Evolutionary conservation across 345 rosid species (phyloP).

Genomic region (Noccaea bulbosa): DNA sequence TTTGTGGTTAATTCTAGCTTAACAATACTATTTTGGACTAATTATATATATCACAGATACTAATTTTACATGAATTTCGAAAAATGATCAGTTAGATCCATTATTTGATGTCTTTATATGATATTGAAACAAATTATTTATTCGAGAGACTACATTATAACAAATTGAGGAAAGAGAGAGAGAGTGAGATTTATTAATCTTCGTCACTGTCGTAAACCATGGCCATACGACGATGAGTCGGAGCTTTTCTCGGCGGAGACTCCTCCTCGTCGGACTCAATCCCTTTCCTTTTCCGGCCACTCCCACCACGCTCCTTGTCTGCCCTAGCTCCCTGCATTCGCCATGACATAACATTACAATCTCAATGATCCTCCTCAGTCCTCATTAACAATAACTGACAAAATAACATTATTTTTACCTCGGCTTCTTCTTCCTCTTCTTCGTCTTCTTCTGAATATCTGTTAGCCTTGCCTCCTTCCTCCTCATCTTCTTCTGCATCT

Average conservation of each 20-base stretch:
- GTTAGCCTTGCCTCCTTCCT: conserved; percentile 52
- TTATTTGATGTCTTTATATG: conserved; percentile 12
- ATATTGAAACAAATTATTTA: not conserved
- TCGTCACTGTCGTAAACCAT: conserved; percentile 93
- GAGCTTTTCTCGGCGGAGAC: conserved; percentile 76
- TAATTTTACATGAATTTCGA: not conserved
- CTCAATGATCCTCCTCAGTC: conserved; percentile 10
- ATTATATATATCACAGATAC: not conserved
- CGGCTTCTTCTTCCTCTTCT: conserved; percentile 61
- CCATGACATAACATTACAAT: conserved; percentile 18
- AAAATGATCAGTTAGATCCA: not conserved
- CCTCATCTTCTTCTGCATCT: conserved; percentile 76
- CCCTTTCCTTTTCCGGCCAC: conserved; percentile 67
- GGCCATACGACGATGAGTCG: conserved; percentile 79
- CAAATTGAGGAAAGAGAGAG: conserved; percentile 2
- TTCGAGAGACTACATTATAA: conserved; percentile 29
- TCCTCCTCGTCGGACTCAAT: conserved; percentile 94
- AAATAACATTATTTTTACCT: conserved; percentile 43
- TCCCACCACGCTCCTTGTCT: conserved; percentile 58
- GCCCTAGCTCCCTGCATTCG: conserved; percentile 63
- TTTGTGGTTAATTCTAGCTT: not conserved
- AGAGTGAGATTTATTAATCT: conserved; percentile 45
- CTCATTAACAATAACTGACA: not conserved
- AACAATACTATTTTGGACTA: not conserved
- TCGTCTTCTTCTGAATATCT: conserved; percentile 80